Conservation (phyloP, 1,284 basidiomycete species). For the Moesziomyces globuligerus region DNA sequence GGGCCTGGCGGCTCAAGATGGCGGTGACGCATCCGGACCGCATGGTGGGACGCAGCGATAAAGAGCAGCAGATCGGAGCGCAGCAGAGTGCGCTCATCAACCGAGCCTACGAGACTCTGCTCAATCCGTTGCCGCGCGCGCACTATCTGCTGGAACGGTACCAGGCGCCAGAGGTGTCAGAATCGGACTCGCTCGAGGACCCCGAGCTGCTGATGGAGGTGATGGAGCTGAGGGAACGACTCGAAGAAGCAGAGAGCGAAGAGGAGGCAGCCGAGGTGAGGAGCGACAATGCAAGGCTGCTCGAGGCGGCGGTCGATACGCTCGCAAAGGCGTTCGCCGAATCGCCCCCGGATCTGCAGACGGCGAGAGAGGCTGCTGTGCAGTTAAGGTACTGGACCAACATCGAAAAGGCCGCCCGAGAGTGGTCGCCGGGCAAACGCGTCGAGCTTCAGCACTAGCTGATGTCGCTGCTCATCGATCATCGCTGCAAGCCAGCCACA, state of each 20-base stretch:
- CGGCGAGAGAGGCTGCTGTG: slow-evolving; percentile 46
- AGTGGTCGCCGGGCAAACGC: slow-evolving; percentile 61
- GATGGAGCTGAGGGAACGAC: slow-evolving; percentile 60
- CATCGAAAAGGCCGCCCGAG: slow-evolving; percentile 62
- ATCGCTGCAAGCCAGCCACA: not conserved
- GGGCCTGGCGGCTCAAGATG: slow-evolving; percentile 59
- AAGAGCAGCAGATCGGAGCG: slow-evolving; percentile 60
- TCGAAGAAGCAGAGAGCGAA: slow-evolving; percentile 55
- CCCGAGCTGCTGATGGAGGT: slow-evolving; percentile 64
- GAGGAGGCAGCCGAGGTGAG: slow-evolving; percentile 53
- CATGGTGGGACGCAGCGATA: slow-evolving; percentile 51
- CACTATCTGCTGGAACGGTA: slow-evolving; percentile 56
- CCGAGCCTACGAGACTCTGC: slow-evolving; percentile 63
- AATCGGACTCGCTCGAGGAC: slow-evolving; percentile 59
- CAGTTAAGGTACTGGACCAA: slow-evolving; percentile 65
- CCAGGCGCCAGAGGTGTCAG: slow-evolving; percentile 31
- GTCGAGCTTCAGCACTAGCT: slow-evolving; percentile 58
- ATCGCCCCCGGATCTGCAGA: slow-evolving; percentile 40
- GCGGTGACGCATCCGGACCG: slow-evolving; percentile 63
- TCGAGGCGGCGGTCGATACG: slow-evolving; percentile 34
- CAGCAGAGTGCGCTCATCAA: slow-evolving; percentile 63
- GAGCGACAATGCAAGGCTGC: slow-evolving; percentile 37
- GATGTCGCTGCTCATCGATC: slow-evolving; percentile 2
- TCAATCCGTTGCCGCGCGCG: slow-evolving; percentile 55
- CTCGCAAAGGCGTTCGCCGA: slow-evolving; percentile 50